These are phyloP conservation scores for Postia placenta DNA, from an alignment of 768 basidiomycete genomes.

Conservation along the genomic window DNA sequence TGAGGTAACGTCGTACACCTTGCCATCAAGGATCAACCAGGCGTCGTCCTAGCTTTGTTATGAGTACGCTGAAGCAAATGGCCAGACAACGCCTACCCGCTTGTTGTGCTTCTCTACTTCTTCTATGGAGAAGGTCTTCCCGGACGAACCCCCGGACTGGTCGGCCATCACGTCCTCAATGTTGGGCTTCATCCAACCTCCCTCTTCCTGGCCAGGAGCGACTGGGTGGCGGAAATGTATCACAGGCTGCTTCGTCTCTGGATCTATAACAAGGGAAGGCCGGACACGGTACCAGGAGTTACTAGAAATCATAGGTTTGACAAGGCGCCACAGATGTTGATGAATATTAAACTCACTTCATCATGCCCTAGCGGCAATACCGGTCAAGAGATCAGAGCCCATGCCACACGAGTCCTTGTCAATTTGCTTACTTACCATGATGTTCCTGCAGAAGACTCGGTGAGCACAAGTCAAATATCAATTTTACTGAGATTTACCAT, in stretches of 20 bases:
- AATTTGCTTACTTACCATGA: constrained; percentile 7
- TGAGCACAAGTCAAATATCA: too few relatives aligned
- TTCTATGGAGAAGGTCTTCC: constrained; percentile 26
- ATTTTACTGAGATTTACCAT: neutral
- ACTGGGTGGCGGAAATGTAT: constrained; percentile 14
- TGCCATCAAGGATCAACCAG: constrained; percentile 14
- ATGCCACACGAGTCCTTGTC: too few relatives aligned
- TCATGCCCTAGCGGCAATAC: constrained; percentile 14
- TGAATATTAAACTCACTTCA: constrained; percentile 9
- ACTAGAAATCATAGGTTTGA: constrained; percentile 1
- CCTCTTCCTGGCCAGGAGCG: constrained; percentile 11
- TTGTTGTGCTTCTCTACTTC: constrained; percentile 39
- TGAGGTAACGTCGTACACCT: constrained; percentile 14
- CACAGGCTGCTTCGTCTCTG: constrained; percentile 1
- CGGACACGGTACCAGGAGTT: constrained; percentile 18
- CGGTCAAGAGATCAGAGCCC: too few relatives aligned
- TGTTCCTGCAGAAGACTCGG: constrained; percentile 9
- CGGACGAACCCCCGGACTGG: neutral
- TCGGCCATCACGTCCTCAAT: neutral
- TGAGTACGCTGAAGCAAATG: neutral
- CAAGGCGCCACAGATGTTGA: neutral
- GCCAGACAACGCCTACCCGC: constrained; percentile 5
- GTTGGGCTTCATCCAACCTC: constrained; percentile 17
- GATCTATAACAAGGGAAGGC: constrained; percentile 1
- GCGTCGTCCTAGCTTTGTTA: constrained; percentile 29